phyloP scores from a whole-genome alignment of 164 flowering plant species.

The Warburgia ugandensis region DNA sequence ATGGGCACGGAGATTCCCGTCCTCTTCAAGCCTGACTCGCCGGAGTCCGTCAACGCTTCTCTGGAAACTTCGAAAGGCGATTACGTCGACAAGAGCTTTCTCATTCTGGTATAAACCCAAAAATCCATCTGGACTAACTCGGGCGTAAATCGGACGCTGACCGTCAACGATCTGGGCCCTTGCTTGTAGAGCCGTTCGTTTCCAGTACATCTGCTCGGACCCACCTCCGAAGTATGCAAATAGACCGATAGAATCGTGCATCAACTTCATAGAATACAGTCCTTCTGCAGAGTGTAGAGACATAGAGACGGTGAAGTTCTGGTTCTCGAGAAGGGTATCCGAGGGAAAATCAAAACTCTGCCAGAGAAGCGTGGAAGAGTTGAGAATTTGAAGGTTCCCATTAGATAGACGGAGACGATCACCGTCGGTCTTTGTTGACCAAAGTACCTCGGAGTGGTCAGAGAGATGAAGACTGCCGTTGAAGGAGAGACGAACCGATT shows the following conservation, averaged over 20 bases:
- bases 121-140: slow-evolving; percentile 55
- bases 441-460: slow-evolving; percentile 43
- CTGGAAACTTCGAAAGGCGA: slow-evolving; percentile 59
- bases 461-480: slow-evolving; percentile 70
- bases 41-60: slow-evolving; percentile 40
- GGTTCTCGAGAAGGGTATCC: slow-evolving; percentile 62
- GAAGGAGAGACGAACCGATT: slow-evolving; percentile 40
- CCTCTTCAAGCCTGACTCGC: slow-evolving; percentile 53
- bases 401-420: slow-evolving; percentile 14
- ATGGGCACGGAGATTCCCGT: slow-evolving; percentile 76
- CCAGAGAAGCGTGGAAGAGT: slow-evolving; percentile 33
- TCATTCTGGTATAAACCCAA: slow-evolving; percentile 74
- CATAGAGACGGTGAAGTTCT: slow-evolving; percentile 62
- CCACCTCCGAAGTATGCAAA: slow-evolving; percentile 32
- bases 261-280: slow-evolving; percentile 51
- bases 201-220: slow-evolving; percentile 21
- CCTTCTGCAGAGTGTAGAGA: slow-evolving; percentile 47
- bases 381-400: slow-evolving; percentile 49
- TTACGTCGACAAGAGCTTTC: slow-evolving; percentile 49
- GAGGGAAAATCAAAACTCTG: slow-evolving; percentile 68
- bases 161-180: slow-evolving; percentile 19
- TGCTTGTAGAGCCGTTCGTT: slow-evolving; percentile 52
- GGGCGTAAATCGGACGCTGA: slow-evolving; percentile 47
- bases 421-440: slow-evolving; percentile 41
- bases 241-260: slow-evolving; percentile 46